Conservation (phyloP, 176 grass and related monocot genomes). For the Tillandsia leiboldiana region DNA sequence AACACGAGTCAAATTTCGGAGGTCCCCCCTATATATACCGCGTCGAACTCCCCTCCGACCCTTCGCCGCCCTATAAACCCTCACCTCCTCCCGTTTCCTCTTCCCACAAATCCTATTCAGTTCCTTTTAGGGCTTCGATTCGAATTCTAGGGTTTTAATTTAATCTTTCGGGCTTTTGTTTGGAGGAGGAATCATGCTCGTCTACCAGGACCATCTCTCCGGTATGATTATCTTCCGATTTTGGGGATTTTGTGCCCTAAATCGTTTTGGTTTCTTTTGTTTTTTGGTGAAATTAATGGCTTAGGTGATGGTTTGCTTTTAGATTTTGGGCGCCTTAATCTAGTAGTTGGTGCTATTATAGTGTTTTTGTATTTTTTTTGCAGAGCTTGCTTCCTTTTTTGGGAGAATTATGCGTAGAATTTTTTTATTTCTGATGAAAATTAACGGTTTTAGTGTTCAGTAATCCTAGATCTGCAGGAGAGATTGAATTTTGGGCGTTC, state of each 20-base stretch:
- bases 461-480: background rate
- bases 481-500: background rate
- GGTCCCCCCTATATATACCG: background rate
- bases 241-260: background rate
- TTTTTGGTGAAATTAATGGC: constrained; percentile 4
- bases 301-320: background rate
- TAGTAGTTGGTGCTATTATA: background rate
- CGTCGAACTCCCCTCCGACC: background rate
- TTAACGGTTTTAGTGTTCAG: too few species aligned
- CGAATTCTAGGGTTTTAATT: constrained; percentile 26
- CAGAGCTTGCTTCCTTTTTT: background rate
- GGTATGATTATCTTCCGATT: constrained; percentile 11
- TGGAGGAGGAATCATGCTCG: constrained; percentile 33
- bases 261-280: background rate
- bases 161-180: background rate
- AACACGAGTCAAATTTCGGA: background rate
- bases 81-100: background rate
- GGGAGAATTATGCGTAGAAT: background rate
- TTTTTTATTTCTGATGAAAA: too few species aligned
- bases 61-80: background rate
- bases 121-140: background rate
- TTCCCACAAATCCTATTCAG: background rate
- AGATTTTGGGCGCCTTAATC: background rate
- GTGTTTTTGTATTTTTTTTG: background rate
- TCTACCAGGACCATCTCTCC: constrained; percentile 62